Evolutionary conservation across 768 basidiomycete genomes (phyloP).

Genomic region (Mycena rebaudengoi): DNA sequence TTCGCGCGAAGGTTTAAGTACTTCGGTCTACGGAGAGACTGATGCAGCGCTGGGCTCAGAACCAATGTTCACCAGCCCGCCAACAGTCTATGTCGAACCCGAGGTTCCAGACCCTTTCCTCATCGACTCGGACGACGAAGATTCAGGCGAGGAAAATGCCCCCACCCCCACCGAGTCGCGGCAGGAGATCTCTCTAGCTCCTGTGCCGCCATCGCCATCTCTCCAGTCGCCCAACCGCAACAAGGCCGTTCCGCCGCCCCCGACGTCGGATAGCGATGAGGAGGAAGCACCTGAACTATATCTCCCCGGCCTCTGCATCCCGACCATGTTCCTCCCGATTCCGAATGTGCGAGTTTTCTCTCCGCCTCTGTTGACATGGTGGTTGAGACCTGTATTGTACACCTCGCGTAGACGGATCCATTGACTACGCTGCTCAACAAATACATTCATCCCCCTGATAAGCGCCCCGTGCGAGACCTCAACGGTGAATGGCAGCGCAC

Average conservation of each 20-base stretch:
- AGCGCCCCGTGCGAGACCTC: constrained; percentile 75
- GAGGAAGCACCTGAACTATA: constrained; percentile 68
- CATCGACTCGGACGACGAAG: constrained; percentile 63
- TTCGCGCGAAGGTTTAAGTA: not conserved
- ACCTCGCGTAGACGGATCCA: constrained; percentile 76
- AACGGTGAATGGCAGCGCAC: constrained; percentile 76
- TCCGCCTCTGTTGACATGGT: constrained; percentile 67
- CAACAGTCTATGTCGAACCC: constrained; percentile 47
- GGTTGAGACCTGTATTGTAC: constrained; percentile 63
- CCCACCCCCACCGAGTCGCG: constrained; percentile 41
- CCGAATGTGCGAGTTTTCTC: constrained; percentile 79
- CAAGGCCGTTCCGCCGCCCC: constrained; percentile 65
- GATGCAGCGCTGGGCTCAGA: constrained; percentile 70
- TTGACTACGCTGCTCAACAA: constrained; percentile 83
- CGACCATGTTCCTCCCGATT: constrained; percentile 88
- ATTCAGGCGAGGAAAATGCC: constrained; percentile 48
- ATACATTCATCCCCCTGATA: constrained; percentile 82
- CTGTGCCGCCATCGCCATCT: constrained; percentile 29
- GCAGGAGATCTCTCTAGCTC: constrained; percentile 51
- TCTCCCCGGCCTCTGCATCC: constrained; percentile 72
- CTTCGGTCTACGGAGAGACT: constrained; percentile 70
- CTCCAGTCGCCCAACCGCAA: constrained; percentile 52
- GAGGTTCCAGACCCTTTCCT: constrained; percentile 70
- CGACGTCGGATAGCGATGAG: constrained; percentile 49
- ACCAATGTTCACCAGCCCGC: constrained; percentile 38